Evolutionary conservation across 176 grass and related monocot species (phyloP).

Genomic region (Miscanthus lutarioriparius): DNA sequence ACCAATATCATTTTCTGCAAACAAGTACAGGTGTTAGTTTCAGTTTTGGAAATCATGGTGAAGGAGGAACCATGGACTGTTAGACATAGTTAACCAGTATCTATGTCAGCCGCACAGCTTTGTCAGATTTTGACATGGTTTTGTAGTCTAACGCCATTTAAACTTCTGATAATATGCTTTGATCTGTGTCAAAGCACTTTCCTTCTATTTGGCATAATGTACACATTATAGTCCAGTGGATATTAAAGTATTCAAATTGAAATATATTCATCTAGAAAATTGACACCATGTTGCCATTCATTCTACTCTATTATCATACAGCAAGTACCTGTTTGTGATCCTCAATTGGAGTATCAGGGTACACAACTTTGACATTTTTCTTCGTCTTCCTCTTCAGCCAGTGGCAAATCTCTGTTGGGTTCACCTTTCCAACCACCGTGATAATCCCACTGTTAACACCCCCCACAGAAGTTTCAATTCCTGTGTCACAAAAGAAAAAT

Average conservation of each 20-base stretch:
- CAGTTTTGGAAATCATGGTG: background rate
- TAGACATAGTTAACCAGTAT: background rate
- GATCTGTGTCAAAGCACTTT: background rate
- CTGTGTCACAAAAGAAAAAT: background rate
- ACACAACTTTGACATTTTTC: conserved; percentile 37
- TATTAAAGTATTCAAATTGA: background rate
- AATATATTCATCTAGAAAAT: background rate
- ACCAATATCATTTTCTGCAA: conserved; percentile 40
- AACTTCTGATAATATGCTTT: background rate
- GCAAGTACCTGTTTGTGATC: conserved; percentile 26
- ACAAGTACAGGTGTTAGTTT: background rate
- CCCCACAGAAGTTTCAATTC: conserved; percentile 17
- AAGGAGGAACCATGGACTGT: background rate
- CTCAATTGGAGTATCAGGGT: background rate
- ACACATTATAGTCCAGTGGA: background rate
- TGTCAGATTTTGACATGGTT: background rate
- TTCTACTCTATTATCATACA: background rate
- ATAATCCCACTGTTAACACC: conserved; percentile 34
- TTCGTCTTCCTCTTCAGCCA: conserved; percentile 50
- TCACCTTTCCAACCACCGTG: conserved; percentile 31
- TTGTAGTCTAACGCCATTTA: background rate
- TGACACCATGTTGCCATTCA: background rate
- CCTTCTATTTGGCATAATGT: background rate
- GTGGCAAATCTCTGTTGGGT: conserved; percentile 20
- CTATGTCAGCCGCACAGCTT: background rate